These are phyloP conservation scores for Mortierella sp. DNA, from an alignment of 371 early-diverging fungal species.

Conservation along the genomic window DNA sequence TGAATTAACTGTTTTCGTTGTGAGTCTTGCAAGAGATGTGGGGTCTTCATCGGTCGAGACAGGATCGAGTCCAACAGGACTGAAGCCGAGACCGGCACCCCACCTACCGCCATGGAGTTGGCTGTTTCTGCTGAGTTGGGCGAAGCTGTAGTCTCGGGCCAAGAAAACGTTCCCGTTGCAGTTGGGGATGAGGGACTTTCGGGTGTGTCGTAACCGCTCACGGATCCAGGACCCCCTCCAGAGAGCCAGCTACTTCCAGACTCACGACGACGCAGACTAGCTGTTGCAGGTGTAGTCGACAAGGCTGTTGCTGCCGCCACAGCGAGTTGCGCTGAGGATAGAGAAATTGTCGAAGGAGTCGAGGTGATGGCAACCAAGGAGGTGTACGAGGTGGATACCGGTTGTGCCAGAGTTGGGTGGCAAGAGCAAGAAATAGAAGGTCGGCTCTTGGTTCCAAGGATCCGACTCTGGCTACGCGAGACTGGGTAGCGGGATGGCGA, in stretches of 20 bases:
- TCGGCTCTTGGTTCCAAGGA: slow-evolving; percentile 33
- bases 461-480: slow-evolving; percentile 8
- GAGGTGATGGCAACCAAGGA: not conserved
- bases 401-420: slow-evolving; percentile 15
- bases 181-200: too few species aligned
- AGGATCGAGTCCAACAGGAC: not conserved
- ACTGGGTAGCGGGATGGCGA: not conserved
- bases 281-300: not conserved
- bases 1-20: not conserved
- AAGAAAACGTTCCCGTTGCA: too few species aligned
- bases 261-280: not conserved
- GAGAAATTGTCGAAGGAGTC: not conserved
- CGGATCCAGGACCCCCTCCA: too few species aligned
- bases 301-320: not conserved
- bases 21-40: not conserved
- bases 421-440: slow-evolving; percentile 33
- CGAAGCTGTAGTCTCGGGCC: not conserved
- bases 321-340: not conserved
- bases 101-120: not conserved
- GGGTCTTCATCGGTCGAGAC: not conserved
- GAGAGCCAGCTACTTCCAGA: too few species aligned
- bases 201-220: not conserved
- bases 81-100: slow-evolving; percentile 1
- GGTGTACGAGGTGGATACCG: not conserved
- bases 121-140: not conserved